Evolutionary conservation across 1,284 basidiomycete species (phyloP).

Genomic region (Pascua guehoae): DNA sequence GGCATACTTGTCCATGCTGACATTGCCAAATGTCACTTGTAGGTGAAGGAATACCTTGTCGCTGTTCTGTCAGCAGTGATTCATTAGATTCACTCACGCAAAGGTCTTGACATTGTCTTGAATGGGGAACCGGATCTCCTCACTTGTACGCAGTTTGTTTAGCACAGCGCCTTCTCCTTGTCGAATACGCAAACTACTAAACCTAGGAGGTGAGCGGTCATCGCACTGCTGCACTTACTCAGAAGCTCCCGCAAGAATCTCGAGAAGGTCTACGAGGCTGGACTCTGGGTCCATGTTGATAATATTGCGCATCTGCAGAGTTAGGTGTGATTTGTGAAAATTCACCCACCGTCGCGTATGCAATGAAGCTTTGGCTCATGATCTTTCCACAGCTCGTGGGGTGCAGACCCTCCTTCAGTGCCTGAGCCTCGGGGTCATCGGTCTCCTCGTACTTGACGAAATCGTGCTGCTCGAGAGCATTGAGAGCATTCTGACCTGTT

Average conservation of each 20-base stretch:
- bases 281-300: conserved; percentile 18
- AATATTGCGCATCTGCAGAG: conserved; percentile 26
- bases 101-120: conserved; percentile 28
- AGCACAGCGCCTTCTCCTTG: conserved; percentile 40
- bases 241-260: conserved; percentile 21
- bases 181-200: conserved; percentile 37
- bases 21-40: conserved; percentile 39
- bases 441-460: conserved; percentile 51
- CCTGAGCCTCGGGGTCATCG: conserved; percentile 43
- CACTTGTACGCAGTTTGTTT: conserved; percentile 32
- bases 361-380: conserved; percentile 31
- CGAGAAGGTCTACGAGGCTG: conserved; percentile 25
- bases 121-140: conserved; percentile 31
- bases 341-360: conserved; percentile 14
- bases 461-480: conserved; percentile 58
- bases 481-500: conserved; percentile 56
- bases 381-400: conserved; percentile 27
- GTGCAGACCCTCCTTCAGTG: conserved; percentile 1
- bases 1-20: conserved; percentile 28
- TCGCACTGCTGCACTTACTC: conserved; percentile 22
- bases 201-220: conserved; percentile 19
- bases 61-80: conserved; percentile 19
- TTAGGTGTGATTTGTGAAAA: not conserved
- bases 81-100: conserved; percentile 14
- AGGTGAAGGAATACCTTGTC: conserved; percentile 47